A percentile compares a stretch with the other conserved stretches of the same genome.
phyloP scores from a whole-genome alignment of 2,329 filamentous ascomycete genomes.

The Calonectria ilicicola region DNA sequence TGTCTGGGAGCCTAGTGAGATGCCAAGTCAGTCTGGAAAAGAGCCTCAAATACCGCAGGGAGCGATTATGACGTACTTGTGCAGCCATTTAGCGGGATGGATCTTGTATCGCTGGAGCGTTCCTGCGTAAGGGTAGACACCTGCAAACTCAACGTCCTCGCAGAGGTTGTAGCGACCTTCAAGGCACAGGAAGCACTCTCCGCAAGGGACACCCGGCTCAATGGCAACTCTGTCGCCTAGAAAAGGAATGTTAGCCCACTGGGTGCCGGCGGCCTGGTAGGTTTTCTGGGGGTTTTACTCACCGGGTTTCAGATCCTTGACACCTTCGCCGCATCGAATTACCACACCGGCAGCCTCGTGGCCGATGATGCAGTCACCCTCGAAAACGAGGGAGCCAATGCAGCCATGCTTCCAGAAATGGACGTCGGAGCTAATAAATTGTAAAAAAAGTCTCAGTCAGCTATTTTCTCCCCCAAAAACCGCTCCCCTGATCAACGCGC shows the following conservation, averaged over 20 bases:
- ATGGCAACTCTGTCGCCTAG: conserved; percentile 74
- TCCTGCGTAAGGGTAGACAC: conserved; percentile 71
- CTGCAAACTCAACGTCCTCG: conserved; percentile 70
- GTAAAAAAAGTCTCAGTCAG: conserved; percentile 2
- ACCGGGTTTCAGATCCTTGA: conserved; percentile 62
- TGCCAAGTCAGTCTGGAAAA: conserved; percentile 11
- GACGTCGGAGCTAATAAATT: conserved; percentile 68
- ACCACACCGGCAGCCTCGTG: conserved; percentile 74
- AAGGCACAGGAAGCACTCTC: conserved; percentile 68
- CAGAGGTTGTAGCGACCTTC: conserved; percentile 74
- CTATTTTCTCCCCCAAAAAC: neutral
- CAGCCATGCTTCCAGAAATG: conserved; percentile 76
- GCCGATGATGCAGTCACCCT: conserved; percentile 73
- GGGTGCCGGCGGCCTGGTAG: neutral
- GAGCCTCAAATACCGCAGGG: neutral
- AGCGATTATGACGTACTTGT: conserved; percentile 52
- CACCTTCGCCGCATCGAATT: conserved; percentile 66
- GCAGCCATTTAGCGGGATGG: conserved; percentile 71
- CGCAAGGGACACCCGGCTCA: conserved; percentile 75
- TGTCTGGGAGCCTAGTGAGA: conserved; percentile 60
- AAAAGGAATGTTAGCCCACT: conserved; percentile 10
- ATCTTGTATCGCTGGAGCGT: conserved; percentile 72
- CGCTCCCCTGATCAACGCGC: neutral
- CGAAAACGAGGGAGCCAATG: conserved; percentile 72
- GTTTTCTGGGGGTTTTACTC: conserved; percentile 6